phyloP scores from a whole-genome alignment of 495 filamentous ascomycete genomes.

The Amphirosellinia nigrospora region DNA sequence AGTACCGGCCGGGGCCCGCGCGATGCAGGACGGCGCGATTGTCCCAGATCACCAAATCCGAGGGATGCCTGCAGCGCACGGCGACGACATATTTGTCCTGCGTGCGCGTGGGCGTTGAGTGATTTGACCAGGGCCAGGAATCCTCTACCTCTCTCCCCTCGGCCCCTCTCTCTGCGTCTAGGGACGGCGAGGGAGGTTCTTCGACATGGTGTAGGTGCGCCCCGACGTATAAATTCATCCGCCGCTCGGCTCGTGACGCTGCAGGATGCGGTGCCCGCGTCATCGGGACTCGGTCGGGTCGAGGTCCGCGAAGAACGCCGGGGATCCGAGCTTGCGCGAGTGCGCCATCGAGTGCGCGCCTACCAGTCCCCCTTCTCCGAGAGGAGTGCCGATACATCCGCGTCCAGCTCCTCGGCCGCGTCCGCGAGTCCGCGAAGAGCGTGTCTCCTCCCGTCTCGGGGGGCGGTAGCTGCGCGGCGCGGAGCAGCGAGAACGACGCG shows the following conservation, averaged over 20 bases:
- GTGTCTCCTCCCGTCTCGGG: constrained; percentile 58
- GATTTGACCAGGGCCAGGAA: constrained; percentile 48
- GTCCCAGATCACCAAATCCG: constrained; percentile 67
- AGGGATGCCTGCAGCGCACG: constrained; percentile 54
- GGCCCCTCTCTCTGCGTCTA: not conserved
- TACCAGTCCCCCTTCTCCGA: constrained; percentile 44
- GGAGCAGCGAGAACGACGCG: constrained; percentile 60
- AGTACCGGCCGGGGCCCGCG: constrained; percentile 56
- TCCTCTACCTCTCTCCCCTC: constrained; percentile 30
- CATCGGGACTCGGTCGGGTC: constrained; percentile 52
- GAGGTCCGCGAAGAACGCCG: constrained; percentile 57
- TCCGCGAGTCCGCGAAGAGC: constrained; percentile 63
- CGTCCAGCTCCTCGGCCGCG: constrained; percentile 59
- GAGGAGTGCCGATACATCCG: constrained; percentile 45
- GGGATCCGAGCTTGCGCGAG: constrained; percentile 59
- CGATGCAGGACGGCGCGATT: constrained; percentile 63
- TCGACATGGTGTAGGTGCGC: constrained; percentile 64
- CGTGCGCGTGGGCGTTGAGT: constrained; percentile 54
- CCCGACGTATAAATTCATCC: constrained; percentile 62
- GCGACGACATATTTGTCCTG: constrained; percentile 56
- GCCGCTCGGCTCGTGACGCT: constrained; percentile 60
- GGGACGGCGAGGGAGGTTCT: constrained; percentile 11
- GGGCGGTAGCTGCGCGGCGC: constrained; percentile 59
- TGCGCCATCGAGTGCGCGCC: constrained; percentile 61
- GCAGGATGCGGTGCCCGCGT: constrained; percentile 55